These are phyloP conservation scores for Ustulina deusta DNA, from an alignment of 2,329 filamentous ascomycete genomes.

Conservation along the genomic window DNA sequence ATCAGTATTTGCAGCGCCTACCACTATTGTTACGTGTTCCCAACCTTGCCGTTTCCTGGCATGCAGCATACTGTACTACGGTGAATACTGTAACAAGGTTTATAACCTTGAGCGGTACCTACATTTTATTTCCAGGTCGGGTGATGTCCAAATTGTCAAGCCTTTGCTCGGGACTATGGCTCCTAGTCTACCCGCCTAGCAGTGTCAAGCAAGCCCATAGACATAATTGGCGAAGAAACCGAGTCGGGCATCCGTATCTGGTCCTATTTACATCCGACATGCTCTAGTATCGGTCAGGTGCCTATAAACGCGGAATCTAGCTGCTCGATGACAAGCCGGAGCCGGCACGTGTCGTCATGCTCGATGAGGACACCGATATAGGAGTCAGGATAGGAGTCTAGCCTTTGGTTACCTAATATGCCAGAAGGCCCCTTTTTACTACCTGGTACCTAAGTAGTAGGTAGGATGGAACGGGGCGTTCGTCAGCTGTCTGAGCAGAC, in stretches of 20 bases:
- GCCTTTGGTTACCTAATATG: conserved; percentile 15
- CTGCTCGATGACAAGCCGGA: conserved; percentile 8
- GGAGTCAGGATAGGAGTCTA: conserved; percentile 4
- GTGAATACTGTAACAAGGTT: neutral
- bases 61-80: neutral
- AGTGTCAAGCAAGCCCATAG: neutral
- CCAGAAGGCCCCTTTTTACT: conserved; percentile 21
- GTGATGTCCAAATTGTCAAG: neutral
- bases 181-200: neutral
- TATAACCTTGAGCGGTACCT: neutral
- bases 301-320: conserved; percentile 17
- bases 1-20: neutral
- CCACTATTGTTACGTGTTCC: neutral
- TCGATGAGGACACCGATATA: conserved; percentile 28
- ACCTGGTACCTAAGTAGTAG: too few species aligned
- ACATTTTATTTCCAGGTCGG: neutral
- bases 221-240: neutral
- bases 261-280: conserved; percentile 1
- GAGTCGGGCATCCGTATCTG: conserved; percentile 9
- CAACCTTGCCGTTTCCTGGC: neutral
- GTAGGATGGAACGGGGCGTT: conserved; percentile 10
- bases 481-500: neutral
- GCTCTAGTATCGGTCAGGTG: conserved; percentile 28
- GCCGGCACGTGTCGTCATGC: conserved; percentile 30
- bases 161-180: neutral